Base-by-base conservation (phyloP, 306 rosid genomes). In the Leucaena leucocephala region DNA sequence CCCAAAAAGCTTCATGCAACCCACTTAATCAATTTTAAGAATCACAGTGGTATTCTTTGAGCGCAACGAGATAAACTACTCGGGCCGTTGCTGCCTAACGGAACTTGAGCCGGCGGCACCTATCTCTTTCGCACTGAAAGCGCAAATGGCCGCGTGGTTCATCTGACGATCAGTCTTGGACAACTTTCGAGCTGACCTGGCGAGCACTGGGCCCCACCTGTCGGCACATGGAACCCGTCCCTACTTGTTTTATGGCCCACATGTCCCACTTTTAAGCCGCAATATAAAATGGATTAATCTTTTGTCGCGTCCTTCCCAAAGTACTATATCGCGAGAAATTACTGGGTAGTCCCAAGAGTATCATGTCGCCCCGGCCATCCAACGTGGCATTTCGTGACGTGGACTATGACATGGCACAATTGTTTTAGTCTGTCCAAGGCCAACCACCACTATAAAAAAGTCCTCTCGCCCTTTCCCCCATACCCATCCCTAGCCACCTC, bases 191-290 rank as follows among this genome's bases (percentile, higher is more conserved):
- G 87, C 74, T 86, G 83, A 92, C 78, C 17, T 87, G 93, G 91
- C 83, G 16, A 58, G 0, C 10, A 48, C 0, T 39, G 58, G 92
- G 87, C 75, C 89, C 93, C 52, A 72, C 83, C 0, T 89, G 98
- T 88, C 92, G 72, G 85, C 3, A 78, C 54, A 7, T 2, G 0
- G 6, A 2, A 7, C 16, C 58, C 75, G 21, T 38, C 36, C 75
- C 13, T 82, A 91, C 90, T 90, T 85, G 92, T 88, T 14, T 9
- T 34, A 40, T 85, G 82, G 75, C 95, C 97, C 78, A 75, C 81
- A 8, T 94, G 98, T 88, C 64, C 36, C 84, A 86, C 39, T 4
- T 0, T 0, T 0, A n/a, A 22, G 36, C 27, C 0, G 42, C 89
- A 81, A 66, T 48, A 46, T 42, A 42, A 84, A 19, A 44, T 72